phyloP scores from a whole-genome alignment of 768 basidiomycete species.

The Epithele typhae region DNA sequence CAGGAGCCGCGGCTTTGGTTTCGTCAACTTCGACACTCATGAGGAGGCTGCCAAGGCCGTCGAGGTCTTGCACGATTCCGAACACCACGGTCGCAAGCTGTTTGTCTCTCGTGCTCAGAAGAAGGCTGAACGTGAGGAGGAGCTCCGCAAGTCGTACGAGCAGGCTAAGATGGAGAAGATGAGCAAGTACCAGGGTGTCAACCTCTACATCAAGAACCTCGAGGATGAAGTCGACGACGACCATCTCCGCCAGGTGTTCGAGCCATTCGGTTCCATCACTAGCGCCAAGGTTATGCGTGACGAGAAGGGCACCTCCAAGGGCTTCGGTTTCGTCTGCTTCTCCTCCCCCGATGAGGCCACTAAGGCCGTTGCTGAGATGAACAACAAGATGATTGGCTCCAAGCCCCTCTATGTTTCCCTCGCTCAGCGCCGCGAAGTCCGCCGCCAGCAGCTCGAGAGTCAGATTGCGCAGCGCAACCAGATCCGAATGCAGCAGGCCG shows the following conservation, averaged over 20 bases:
- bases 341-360: conserved; percentile 98
- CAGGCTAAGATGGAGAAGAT: conserved; percentile 95
- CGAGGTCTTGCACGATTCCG: conserved; percentile 82
- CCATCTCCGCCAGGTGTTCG: conserved; percentile 93
- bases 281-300: conserved; percentile 99
- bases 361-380: conserved; percentile 99
- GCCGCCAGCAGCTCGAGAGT: conserved; percentile 96
- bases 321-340: conserved; percentile 99
- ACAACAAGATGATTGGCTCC: conserved; percentile 99
- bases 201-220: conserved; percentile 99
- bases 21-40: conserved; percentile 94
- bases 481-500: conserved; percentile 94
- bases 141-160: conserved; percentile 90
- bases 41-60: conserved; percentile 91
- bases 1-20: conserved; percentile 95
- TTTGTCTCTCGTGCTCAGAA: conserved; percentile 98
- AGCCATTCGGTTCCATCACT: conserved; percentile 95
- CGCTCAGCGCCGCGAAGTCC: conserved; percentile 96
- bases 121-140: conserved; percentile 97
- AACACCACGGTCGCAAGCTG: conserved; percentile 82
- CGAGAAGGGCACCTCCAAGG: conserved; percentile 88
- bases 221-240: conserved; percentile 98
- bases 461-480: conserved; percentile 98
- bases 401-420: conserved; percentile 99
- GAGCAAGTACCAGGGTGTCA: conserved; percentile 98